Evolutionary conservation across 768 basidiomycete species (phyloP), one percentile per base, ranked within the genome.

Genomic region (Mycena floridula): DNA sequence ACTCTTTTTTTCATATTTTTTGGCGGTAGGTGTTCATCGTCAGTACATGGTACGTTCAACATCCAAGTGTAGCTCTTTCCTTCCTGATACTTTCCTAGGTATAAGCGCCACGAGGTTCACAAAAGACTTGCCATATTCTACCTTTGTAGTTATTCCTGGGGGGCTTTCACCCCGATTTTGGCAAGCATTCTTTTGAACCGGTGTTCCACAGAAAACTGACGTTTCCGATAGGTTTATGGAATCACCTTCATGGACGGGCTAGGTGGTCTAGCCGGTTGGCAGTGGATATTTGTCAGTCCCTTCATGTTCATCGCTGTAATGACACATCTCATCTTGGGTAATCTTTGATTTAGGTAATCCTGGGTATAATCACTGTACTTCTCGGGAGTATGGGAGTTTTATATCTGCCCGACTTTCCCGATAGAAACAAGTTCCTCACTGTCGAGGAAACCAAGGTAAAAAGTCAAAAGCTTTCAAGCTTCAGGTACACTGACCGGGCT

Each of bases 81-180:
- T 35, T 35, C 7, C 32, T 35, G 28, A 35, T 35, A 18, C 4
- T 35, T 35, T 13, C 18, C n/a, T 40, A 73, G 73, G 75, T 77
- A 77, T 56, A 70, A 60, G n/a, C 68, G 73, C 23, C 66, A 73
- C 41, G 74, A 77, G 64, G 70, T 74, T 11, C 76, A 76, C 49
- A 71, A 64, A 53, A 77, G 73, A 20, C 63, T 76, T 5, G 74
- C 72, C 15, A 64, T 57, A 38, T 73, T 70, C 45, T 70, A 68
- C 50, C 48, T 73, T 22, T 70, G 16, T 67, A 70, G 2, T 57
- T 69, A 4, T 15, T 7, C 3, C 3, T 35, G 15, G 32, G 4
- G 7, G 18, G 32, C 32, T 35, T 35, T 7, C 13, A 13, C 4
- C 3, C 32, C 7, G 18, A 15, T 15, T 35, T 35, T 15, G 32